These are phyloP conservation scores for Solanum tarapatanum DNA, from an alignment of 257 asterid species.

Conservation along the genomic window DNA sequence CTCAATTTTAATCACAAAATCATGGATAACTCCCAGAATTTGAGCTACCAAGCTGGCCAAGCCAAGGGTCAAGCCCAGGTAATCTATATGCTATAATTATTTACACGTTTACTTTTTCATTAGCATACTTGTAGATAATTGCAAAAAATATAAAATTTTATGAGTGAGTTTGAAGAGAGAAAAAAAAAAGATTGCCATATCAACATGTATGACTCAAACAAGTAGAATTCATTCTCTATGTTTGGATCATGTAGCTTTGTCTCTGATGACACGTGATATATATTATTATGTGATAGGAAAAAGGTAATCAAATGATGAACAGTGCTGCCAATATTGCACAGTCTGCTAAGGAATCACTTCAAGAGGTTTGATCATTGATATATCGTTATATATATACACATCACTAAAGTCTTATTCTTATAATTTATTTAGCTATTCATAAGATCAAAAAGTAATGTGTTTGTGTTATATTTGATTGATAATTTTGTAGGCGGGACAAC, in stretches of 20 bases:
- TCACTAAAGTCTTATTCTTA: too few relatives aligned
- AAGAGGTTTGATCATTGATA: slow-evolving; percentile 1
- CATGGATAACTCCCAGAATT: too few relatives aligned
- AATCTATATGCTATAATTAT: too few relatives aligned
- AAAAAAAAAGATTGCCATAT: neutral
- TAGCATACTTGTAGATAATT: neutral
- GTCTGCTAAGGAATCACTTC: slow-evolving; percentile 20
- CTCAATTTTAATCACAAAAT: too few relatives aligned
- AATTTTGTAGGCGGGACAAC: slow-evolving; percentile 13
- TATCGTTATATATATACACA: too few relatives aligned
- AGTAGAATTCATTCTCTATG: too few relatives aligned
- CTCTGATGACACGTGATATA: neutral
- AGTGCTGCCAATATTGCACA: slow-evolving; percentile 21
- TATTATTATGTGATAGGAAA: slow-evolving; percentile 12
- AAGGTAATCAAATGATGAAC: slow-evolving; percentile 22
- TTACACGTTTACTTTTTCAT: neutral
- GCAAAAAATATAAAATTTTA: too few relatives aligned
- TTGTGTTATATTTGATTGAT: too few relatives aligned
- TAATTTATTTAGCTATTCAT: neutral
- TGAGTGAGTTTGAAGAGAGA: neutral
- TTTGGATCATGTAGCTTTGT: neutral
- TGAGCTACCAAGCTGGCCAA: too few relatives aligned
- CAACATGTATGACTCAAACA: too few relatives aligned
- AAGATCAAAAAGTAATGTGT: neutral
- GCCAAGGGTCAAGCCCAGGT: too few relatives aligned